phyloP scores from a whole-genome alignment of 2,329 filamentous ascomycete species.

The Bipolaris bicolor region DNA sequence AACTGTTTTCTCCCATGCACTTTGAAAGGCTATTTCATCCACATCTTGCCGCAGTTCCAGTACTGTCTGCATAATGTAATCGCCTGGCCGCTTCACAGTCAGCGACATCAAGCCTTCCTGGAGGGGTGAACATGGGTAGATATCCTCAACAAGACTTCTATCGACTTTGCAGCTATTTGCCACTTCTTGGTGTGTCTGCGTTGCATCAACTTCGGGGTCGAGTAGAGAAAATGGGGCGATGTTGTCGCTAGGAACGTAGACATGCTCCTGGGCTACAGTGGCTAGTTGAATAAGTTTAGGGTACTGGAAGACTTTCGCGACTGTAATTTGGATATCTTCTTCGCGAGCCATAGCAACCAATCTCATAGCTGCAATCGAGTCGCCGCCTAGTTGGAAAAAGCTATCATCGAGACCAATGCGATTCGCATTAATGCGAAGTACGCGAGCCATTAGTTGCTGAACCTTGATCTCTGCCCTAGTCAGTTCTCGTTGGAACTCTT shows the following conservation, averaged over 20 bases:
- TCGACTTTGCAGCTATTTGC: neutral
- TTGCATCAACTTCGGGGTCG: neutral
- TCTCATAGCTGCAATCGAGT: conserved; percentile 36
- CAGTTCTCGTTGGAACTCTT: neutral
- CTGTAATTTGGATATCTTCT: neutral
- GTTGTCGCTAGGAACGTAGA: conserved; percentile 18
- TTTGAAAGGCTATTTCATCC: neutral
- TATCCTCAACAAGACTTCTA: conserved; percentile 50
- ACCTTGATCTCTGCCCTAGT: neutral
- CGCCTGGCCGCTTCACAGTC: conserved; percentile 58
- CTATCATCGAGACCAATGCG: conserved; percentile 16
- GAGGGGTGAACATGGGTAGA: conserved; percentile 62
- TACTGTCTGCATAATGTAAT: conserved; percentile 51
- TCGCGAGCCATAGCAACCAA: conserved; percentile 20
- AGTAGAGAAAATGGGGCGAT: conserved; percentile 25
- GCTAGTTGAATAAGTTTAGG: neutral
- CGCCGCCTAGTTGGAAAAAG: conserved; percentile 33
- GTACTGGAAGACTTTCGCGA: neutral
- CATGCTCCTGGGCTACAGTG: neutral
- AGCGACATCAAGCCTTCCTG: conserved; percentile 63
- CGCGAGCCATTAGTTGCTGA: neutral
- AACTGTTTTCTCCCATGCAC: conserved; percentile 8
- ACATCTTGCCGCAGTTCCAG: conserved; percentile 32
- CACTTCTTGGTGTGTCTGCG: conserved; percentile 5
- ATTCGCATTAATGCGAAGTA: neutral